Evolutionary conservation across 345 rosid genomes (phyloP), one percentile per base, ranked within the genome.

Genomic region (Hevea brasiliensis): DNA sequence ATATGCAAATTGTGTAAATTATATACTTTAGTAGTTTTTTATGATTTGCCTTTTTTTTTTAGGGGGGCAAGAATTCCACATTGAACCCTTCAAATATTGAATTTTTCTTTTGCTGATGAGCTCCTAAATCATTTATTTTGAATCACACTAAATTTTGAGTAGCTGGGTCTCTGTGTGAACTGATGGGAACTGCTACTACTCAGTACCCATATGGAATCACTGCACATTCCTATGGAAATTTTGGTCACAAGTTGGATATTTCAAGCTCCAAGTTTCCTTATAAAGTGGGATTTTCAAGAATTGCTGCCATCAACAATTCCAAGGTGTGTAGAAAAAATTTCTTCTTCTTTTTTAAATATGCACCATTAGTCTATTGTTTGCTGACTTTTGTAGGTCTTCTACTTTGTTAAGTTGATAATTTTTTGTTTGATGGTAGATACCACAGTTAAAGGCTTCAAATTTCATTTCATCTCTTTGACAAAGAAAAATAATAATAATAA

Each of bases 131-230:
- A 8, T 24, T 27, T 48, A 20, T 40, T 59, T n/a, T n/a, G 37
- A 20, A 5, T 45, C 0, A 5, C 20, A n/a, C 9, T 71, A 35
- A 44, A 63, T 23, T 75, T 64, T 47, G 71, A 61, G 70, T 76
- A 78, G 47, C 45, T 67, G 80, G 87, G 77, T 75, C 55, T 56
- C 14, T 47, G 44, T 44, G 32, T 63, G 50, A 79, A 77, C 47
- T 58, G 60, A 92, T 89, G 97, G 90, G 79, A 70, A 73, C 91
- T 72, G 58, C 85, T 74, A 66, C 84, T 59, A 66, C 84, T 70
- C 87, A 75, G 73, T 82, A 61, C 83, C 85, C 85, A 54, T 69
- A 68, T 73, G 88, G 86, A 81, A 79, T 86, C 76, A 55, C 77
- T 70, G 70, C 81, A 72, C 84, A 56, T 75, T 76, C 68, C 62